These are phyloP conservation scores for Entomortierella lignicola DNA, from an alignment of 192 early-diverging fungal genomes.

Conservation along the genomic window DNA sequence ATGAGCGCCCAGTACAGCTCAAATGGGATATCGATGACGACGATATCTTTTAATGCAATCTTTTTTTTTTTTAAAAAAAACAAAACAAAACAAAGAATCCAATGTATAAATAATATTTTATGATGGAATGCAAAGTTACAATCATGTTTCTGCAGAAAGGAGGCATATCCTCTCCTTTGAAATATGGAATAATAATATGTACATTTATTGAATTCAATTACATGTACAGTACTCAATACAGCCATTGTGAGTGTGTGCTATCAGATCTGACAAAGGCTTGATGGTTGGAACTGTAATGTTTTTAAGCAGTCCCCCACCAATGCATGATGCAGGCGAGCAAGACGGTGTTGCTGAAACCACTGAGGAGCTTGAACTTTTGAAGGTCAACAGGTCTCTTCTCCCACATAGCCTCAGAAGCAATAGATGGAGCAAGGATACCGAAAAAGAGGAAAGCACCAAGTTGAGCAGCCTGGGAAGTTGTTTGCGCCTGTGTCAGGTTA, in stretches of 20 bases:
- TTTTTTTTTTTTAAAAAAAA: neutral
- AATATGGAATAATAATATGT: too few relatives aligned
- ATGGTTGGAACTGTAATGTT: too few relatives aligned
- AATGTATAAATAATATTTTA: too few relatives aligned
- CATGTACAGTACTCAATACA: too few relatives aligned
- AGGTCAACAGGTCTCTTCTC: constrained; percentile 43
- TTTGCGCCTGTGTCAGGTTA: constrained; percentile 48
- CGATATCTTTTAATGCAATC: constrained; percentile 55
- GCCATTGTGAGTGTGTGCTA: too few relatives aligned
- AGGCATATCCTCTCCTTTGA: neutral
- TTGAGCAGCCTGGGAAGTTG: constrained; percentile 43
- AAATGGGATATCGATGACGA: constrained; percentile 62
- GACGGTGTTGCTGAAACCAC: constrained; percentile 42
- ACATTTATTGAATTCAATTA: too few relatives aligned
- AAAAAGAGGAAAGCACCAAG: constrained; percentile 45
- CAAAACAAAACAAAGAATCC: too few relatives aligned
- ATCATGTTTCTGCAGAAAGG: neutral
- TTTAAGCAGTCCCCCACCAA: constrained; percentile 51
- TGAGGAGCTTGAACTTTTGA: constrained; percentile 51
- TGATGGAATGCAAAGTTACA: too few relatives aligned
- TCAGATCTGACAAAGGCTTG: too few relatives aligned
- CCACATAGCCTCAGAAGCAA: constrained; percentile 43
- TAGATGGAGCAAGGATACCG: constrained; percentile 27
- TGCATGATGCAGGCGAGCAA: constrained; percentile 36
- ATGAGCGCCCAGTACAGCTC: constrained; percentile 28